A percentile compares a stretch with the other conserved stretches of the same genome.
phyloP scores from a whole-genome alignment of 306 rosid genomes.

The Oemleria cerasiformis region DNA sequence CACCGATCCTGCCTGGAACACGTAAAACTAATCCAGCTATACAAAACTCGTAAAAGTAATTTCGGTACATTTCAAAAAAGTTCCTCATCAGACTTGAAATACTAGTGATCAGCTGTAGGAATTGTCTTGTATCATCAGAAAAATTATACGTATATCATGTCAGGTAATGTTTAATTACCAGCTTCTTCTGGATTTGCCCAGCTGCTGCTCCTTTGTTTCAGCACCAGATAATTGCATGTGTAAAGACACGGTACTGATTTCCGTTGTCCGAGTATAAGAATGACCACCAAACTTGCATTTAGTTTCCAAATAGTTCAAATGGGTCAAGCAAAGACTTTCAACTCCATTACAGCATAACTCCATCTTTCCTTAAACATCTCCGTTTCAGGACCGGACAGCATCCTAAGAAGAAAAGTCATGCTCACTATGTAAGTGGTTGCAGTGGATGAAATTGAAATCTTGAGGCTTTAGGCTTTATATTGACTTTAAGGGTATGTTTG shows the following conservation, averaged over 20 bases:
- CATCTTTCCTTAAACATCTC: conserved; percentile 36
- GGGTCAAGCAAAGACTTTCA: conserved; percentile 46
- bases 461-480: conserved; percentile 34
- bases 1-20: too few species aligned
- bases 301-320: conserved; percentile 29
- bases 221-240: background rate
- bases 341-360: conserved; percentile 24
- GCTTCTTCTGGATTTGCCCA: background rate
- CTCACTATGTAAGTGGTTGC: background rate
- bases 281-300: background rate
- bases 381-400: conserved; percentile 32
- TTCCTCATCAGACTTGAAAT: background rate
- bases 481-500: conserved; percentile 11
- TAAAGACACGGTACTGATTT: conserved; percentile 10
- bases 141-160: background rate
- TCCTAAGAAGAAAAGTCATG: conserved; percentile 26
- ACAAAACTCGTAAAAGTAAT: too few species aligned
- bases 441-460: background rate
- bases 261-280: conserved; percentile 15
- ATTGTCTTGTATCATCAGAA: background rate
- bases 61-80: too few species aligned
- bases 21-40: too few species aligned
- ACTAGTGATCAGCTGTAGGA: conserved; percentile 12
- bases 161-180: background rate
- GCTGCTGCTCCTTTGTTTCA: background rate